Conservation (phyloP, 768 basidiomycete genomes). For the Boletus vermiculosoides region DNA sequence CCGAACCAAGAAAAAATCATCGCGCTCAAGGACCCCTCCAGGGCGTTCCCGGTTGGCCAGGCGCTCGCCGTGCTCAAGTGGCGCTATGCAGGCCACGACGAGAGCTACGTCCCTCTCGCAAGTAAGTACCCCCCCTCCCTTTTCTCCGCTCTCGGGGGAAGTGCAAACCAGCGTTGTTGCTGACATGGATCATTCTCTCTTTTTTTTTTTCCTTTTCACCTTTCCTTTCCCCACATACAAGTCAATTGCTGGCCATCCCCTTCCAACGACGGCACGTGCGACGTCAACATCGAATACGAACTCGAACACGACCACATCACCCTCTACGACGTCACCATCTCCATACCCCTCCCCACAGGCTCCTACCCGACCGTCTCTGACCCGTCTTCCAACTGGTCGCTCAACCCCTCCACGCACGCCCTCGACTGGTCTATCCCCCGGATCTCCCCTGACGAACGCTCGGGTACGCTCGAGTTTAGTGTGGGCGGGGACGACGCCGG, state of each 20-base stretch:
- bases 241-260: constrained; percentile 98
- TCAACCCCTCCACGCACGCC: constrained; percentile 76
- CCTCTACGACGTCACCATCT: constrained; percentile 82
- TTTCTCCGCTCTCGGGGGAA: background rate
- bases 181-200: background rate
- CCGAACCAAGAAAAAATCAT: constrained; percentile 67
- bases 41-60: constrained; percentile 86
- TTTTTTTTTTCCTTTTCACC: background rate
- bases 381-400: constrained; percentile 66
- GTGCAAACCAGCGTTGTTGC: background rate
- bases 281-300: constrained; percentile 97
- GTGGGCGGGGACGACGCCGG: constrained; percentile 80
- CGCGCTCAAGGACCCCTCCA: constrained; percentile 78
- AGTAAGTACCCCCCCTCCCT: constrained; percentile 51
- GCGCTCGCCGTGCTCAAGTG: constrained; percentile 88
- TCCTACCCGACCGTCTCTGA: constrained; percentile 84
- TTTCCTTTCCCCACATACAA: constrained; percentile 28
- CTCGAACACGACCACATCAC: constrained; percentile 82
- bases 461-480: constrained; percentile 89
- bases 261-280: constrained; percentile 86
- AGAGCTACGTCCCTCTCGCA: constrained; percentile 86
- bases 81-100: constrained; percentile 88
- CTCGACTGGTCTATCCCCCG: constrained; percentile 83
- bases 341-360: constrained; percentile 87
- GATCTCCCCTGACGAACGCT: constrained; percentile 60